Conservation (phyloP, 2,329 filamentous ascomycete genomes). For the Cercospora sp. region DNA sequence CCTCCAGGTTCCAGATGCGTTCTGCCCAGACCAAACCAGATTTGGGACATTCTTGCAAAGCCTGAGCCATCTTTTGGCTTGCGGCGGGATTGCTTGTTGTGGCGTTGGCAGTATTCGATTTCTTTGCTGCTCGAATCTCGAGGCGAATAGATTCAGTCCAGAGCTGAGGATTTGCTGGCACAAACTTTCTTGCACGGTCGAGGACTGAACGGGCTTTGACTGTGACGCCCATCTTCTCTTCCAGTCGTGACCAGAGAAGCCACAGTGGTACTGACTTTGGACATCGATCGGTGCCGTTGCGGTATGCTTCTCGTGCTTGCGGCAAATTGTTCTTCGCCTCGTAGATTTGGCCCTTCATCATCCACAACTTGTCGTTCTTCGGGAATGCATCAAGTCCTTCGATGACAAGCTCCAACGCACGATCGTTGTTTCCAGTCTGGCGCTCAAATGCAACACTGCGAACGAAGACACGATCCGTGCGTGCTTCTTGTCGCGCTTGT, state of each 20-base stretch:
- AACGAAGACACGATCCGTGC: constrained; percentile 95
- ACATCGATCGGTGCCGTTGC: constrained; percentile 82
- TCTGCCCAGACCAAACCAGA: constrained; percentile 89
- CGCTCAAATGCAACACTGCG: constrained; percentile 93
- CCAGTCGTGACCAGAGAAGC: constrained; percentile 83
- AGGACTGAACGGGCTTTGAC: constrained; percentile 94
- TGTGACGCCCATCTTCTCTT: constrained; percentile 77
- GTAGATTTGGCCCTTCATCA: constrained; percentile 99
- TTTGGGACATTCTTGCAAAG: constrained; percentile 84
- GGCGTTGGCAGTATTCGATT: constrained; percentile 33
- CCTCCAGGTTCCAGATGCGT: constrained; percentile 91
- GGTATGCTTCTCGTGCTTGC: constrained; percentile 87
- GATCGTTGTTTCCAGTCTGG: constrained; percentile 74
- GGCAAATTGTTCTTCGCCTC: constrained; percentile 75
- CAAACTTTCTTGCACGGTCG: constrained; percentile 82
- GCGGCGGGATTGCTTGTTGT: constrained; percentile 60
- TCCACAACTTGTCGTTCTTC: constrained; percentile 84
- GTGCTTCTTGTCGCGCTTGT: constrained; percentile 81
- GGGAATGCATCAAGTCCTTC: constrained; percentile 87
- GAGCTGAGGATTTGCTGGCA: constrained; percentile 78
- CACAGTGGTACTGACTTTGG: constrained; percentile 82
- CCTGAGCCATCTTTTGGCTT: constrained; percentile 88
- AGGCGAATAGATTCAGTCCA: constrained; percentile 95
- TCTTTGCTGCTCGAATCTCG: constrained; percentile 82
- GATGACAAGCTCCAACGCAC: constrained; percentile 81